Conservation (phyloP, 805 yeast genomes). For the Spencermartinsiella europaea region DNA sequence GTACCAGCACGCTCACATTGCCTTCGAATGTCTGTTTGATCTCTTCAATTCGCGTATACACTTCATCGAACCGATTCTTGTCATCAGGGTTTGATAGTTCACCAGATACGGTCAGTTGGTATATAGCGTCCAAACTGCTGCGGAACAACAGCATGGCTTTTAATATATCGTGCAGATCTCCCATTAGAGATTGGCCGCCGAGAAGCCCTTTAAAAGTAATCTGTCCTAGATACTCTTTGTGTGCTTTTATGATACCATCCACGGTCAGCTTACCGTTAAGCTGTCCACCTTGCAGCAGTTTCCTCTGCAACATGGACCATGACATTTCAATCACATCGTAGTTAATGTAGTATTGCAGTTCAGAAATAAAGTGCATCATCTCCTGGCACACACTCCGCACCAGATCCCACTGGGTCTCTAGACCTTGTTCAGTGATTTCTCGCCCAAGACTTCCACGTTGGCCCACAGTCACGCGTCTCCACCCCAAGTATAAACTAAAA, state of each 20-base stretch:
- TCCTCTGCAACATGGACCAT: constrained; percentile 30
- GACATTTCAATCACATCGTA: constrained; percentile 35
- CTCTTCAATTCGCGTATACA: constrained; percentile 14
- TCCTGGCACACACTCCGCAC: constrained; percentile 25
- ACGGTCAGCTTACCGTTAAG: constrained; percentile 25
- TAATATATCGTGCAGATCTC: constrained; percentile 31
- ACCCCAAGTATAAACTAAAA: constrained; percentile 44
- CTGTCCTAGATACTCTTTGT: constrained; percentile 27
- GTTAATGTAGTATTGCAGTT: constrained; percentile 33
- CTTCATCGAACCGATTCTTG: constrained; percentile 14
- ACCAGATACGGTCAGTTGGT: constrained; percentile 19
- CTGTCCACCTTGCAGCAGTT: constrained; percentile 15
- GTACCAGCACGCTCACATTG: constrained; percentile 24
- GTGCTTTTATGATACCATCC: constrained; percentile 33
- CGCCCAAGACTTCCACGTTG: constrained; percentile 20
- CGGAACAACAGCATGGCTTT: constrained; percentile 26
- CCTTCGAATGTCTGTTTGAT: constrained; percentile 20
- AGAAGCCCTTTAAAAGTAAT: constrained; percentile 32
- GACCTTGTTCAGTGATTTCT: not conserved
- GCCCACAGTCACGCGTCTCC: constrained; percentile 37
- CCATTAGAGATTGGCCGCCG: constrained; percentile 26
- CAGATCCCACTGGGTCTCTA: constrained; percentile 22
- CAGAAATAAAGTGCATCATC: constrained; percentile 32
- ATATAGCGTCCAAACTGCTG: constrained; percentile 21
- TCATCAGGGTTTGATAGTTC: constrained; percentile 9